Conservation (phyloP, 2,329 filamentous ascomycete genomes). For the Pyrenophora seminiperda region DNA sequence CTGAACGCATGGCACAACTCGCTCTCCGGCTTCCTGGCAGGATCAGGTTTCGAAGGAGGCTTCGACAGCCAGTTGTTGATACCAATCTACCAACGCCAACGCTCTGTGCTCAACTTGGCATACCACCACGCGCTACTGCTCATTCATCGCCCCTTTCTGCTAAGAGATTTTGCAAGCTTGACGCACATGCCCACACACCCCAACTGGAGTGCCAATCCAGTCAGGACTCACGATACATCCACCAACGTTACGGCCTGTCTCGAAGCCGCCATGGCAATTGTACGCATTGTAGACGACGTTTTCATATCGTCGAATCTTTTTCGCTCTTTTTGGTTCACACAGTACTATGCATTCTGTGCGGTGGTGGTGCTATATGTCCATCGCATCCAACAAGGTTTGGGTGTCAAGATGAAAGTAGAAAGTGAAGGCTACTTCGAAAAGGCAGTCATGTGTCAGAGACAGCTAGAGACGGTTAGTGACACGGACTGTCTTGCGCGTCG, state of each 20-base stretch:
- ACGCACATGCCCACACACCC: conserved; percentile 37
- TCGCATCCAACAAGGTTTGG: conserved; percentile 56
- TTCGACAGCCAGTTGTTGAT: conserved; percentile 53
- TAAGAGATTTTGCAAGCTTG: conserved; percentile 50
- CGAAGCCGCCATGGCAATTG: conserved; percentile 53
- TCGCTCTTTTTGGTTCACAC: conserved; percentile 59
- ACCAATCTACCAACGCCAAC: conserved; percentile 59
- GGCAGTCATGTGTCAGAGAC: conserved; percentile 51
- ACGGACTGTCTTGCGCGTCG: conserved; percentile 48
- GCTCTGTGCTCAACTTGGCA: conserved; percentile 59
- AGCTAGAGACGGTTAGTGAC: conserved; percentile 38
- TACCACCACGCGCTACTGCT: conserved; percentile 63
- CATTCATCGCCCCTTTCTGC: conserved; percentile 60
- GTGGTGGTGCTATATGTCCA: conserved; percentile 61
- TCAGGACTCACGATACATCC: conserved; percentile 23
- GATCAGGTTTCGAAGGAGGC: conserved; percentile 43
- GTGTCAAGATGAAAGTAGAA: conserved; percentile 52
- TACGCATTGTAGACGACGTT: conserved; percentile 53
- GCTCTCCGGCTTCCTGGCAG: conserved; percentile 51
- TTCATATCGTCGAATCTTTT: conserved; percentile 51
- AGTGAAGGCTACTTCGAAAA: conserved; percentile 56
- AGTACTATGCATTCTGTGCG: conserved; percentile 61
- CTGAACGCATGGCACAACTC: conserved; percentile 54
- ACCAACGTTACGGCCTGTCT: conserved; percentile 54
- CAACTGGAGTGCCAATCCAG: conserved; percentile 14